A percentile compares a stretch with the other conserved stretches of the same genome.
phyloP scores from a whole-genome alignment of 371 early-diverging fungal genomes.

The Zychaea mexicana region DNA sequence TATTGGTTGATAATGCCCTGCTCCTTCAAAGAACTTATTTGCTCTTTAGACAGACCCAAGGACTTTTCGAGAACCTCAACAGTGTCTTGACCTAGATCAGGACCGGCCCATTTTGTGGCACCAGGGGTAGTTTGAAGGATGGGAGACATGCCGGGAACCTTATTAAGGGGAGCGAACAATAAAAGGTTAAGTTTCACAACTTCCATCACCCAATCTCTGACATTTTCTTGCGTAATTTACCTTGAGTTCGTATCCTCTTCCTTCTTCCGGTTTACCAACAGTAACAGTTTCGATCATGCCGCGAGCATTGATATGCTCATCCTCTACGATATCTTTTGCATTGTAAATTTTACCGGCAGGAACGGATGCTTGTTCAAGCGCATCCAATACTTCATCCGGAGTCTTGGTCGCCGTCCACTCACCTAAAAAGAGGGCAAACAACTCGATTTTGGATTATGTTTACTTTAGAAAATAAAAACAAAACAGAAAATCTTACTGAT shows the following conservation, averaged over 20 bases:
- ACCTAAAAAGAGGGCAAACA: too few species aligned
- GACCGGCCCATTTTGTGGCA: constrained; percentile 54
- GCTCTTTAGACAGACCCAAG: constrained; percentile 26
- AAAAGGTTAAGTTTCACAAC: background rate
- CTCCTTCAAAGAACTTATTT: constrained; percentile 28
- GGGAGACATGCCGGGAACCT: constrained; percentile 55
- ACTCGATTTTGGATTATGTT: too few species aligned
- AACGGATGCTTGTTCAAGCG: constrained; percentile 44
- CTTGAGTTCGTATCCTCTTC: constrained; percentile 47
- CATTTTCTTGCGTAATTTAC: constrained; percentile 10
- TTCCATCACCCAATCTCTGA: background rate
- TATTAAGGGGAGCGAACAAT: background rate
- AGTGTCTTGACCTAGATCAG: constrained; percentile 56
- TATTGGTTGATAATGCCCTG: constrained; percentile 26
- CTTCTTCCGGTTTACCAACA: constrained; percentile 41
- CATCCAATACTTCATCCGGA: constrained; percentile 44
- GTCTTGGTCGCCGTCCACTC: constrained; percentile 47
- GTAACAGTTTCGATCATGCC: constrained; percentile 51
- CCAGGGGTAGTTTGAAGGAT: constrained; percentile 51
- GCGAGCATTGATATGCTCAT: constrained; percentile 52
- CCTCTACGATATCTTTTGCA: constrained; percentile 56
- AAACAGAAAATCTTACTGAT: constrained; percentile 42
- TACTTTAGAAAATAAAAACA: background rate
- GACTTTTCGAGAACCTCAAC: constrained; percentile 34
- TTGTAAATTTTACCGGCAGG: constrained; percentile 61